Percentiles rank a stretch among this genome's conserved stretches.
Evolutionary conservation across 129 eudicot genomes (phyloP).

Genomic region (Kitagawia praeruptora): DNA sequence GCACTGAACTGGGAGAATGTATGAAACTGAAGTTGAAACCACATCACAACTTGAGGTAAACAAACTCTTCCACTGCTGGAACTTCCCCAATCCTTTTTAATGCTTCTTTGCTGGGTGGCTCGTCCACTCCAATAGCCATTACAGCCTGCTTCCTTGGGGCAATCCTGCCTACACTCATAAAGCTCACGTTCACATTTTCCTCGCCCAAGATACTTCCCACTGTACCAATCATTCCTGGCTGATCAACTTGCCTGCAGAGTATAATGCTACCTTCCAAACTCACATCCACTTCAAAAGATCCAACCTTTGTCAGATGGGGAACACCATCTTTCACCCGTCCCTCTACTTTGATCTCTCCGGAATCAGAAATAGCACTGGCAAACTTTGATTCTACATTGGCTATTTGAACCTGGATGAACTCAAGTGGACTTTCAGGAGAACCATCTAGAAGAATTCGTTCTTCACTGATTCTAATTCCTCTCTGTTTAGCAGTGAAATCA

Average conservation of each 20-base stretch:
- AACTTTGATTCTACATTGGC: slow-evolving; percentile 90
- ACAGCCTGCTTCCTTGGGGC: slow-evolving; percentile 86
- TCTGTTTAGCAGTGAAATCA: slow-evolving; percentile 89
- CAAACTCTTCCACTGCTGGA: slow-evolving; percentile 82
- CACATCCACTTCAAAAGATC: slow-evolving; percentile 87
- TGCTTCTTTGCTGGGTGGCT: slow-evolving; percentile 59
- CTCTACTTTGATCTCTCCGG: slow-evolving; percentile 77
- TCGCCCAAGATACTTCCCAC: slow-evolving; percentile 84
- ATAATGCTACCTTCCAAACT: slow-evolving; percentile 88
- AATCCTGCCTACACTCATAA: slow-evolving; percentile 77
- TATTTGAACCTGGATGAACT: slow-evolving; percentile 73
- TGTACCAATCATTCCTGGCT: slow-evolving; percentile 91
- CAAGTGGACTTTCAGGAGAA: slow-evolving; percentile 92
- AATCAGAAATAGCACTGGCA: slow-evolving; percentile 79
- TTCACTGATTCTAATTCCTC: slow-evolving; percentile 81
- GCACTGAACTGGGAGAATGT: neutral
- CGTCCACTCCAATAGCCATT: slow-evolving; percentile 88
- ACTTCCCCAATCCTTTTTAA: slow-evolving; percentile 83
- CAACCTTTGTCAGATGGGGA: slow-evolving; percentile 82
- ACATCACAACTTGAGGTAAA: slow-evolving; percentile 55
- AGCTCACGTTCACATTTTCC: slow-evolving; percentile 90
- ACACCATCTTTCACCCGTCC: slow-evolving; percentile 85
- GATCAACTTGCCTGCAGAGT: slow-evolving; percentile 92
- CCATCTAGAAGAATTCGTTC: slow-evolving; percentile 67
- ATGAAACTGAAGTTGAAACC: neutral